phyloP scores from a whole-genome alignment of 495 filamentous ascomycete genomes.

The Annulohypoxylon stygium region DNA sequence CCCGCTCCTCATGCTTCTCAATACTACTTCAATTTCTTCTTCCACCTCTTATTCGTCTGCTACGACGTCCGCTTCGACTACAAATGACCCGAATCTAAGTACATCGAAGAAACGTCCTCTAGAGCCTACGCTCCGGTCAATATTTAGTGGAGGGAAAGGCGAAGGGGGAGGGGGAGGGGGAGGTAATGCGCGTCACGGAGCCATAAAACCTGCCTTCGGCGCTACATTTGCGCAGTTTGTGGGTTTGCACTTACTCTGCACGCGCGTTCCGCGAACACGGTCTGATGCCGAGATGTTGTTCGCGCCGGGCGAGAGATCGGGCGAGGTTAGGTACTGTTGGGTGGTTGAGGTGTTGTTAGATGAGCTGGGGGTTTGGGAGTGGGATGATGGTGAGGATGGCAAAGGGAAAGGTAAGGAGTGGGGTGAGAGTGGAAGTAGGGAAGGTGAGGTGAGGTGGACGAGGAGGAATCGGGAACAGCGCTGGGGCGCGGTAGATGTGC shows the following conservation, averaged over 20 bases:
- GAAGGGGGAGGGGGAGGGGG: too few relatives aligned
- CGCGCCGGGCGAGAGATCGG: not conserved
- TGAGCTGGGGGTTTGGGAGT: constrained; percentile 54
- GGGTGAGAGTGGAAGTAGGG: constrained; percentile 28
- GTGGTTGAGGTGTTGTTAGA: constrained; percentile 62
- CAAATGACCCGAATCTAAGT: not conserved
- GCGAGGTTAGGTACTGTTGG: constrained; percentile 47
- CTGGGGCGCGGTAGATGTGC: constrained; percentile 58
- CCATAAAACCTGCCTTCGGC: constrained; percentile 60
- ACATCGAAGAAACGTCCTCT: constrained; percentile 1
- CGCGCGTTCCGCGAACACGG: constrained; percentile 50
- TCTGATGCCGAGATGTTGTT: constrained; percentile 39
- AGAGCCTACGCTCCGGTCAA: constrained; percentile 54
- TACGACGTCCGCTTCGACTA: not conserved
- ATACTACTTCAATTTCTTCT: constrained; percentile 50
- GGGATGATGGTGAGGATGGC: constrained; percentile 12
- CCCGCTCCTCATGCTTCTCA: constrained; percentile 59
- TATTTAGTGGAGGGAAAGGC: constrained; percentile 43
- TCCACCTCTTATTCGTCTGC: constrained; percentile 4
- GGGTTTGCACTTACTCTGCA: constrained; percentile 60
- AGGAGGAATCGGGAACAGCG: constrained; percentile 57
- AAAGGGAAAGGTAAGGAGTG: not conserved
- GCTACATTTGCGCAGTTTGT: constrained; percentile 59
- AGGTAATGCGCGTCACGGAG: not conserved
- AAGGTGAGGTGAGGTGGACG: not conserved